phyloP scores from a whole-genome alignment of 1,139 yeast genomes.

The Pneumocystis murina region DNA sequence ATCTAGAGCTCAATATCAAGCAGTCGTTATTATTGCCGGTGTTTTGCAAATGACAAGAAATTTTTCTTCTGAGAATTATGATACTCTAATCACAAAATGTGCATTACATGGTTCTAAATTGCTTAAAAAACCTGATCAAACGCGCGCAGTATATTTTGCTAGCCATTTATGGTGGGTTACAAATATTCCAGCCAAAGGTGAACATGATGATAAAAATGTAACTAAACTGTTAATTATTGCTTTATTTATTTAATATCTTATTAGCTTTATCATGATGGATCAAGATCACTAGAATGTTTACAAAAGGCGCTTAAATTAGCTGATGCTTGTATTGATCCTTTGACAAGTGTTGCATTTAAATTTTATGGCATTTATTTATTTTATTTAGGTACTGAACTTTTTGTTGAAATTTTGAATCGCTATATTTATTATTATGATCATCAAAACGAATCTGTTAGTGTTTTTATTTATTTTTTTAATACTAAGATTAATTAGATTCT shows the following conservation, averaged over 20 bases:
- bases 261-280: constrained; percentile 37
- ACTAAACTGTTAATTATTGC: constrained; percentile 13
- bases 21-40: constrained; percentile 43
- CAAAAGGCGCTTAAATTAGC: constrained; percentile 75
- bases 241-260: constrained; percentile 7
- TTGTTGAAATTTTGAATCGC: constrained; percentile 76
- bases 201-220: background rate
- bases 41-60: constrained; percentile 45
- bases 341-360: constrained; percentile 36
- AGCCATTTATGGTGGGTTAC: constrained; percentile 89
- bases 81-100: constrained; percentile 64
- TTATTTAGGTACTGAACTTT: constrained; percentile 34
- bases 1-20: constrained; percentile 43
- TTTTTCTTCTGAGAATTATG: constrained; percentile 52
- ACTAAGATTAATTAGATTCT: background rate
- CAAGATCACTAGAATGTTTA: constrained; percentile 50
- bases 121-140: constrained; percentile 84
- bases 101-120: constrained; percentile 80
- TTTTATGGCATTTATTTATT: background rate
- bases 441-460: constrained; percentile 58
- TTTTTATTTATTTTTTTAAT: constrained; percentile 16
- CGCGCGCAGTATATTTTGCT: constrained; percentile 75
- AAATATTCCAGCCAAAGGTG: constrained; percentile 4
- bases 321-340: constrained; percentile 81
- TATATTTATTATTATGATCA: constrained; percentile 74